phyloP scores from a whole-genome alignment of 257 asterid species.

The Nicotiana obtusifolia region DNA sequence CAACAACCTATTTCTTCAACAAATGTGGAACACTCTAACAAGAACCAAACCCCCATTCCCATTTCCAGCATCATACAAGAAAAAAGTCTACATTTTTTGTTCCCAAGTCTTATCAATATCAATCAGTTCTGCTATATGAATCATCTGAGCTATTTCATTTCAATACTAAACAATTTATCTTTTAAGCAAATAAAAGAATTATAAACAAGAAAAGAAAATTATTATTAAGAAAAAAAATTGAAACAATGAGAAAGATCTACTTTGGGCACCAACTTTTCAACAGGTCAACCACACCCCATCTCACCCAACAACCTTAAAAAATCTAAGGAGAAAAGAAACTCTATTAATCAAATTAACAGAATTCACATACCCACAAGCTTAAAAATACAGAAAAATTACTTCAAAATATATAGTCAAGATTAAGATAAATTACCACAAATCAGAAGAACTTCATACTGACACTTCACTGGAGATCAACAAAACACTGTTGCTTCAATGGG shows the following conservation, averaged over 20 bases:
- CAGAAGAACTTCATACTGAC: neutral
- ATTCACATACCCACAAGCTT: neutral
- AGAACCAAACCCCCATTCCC: neutral
- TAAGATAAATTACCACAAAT: neutral
- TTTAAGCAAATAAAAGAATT: neutral
- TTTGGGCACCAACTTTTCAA: neutral
- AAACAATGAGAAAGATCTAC: neutral
- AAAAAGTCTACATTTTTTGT: neutral
- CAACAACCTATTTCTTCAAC: neutral
- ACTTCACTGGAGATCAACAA: conserved; percentile 2
- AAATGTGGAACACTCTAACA: neutral
- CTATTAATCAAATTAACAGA: neutral
- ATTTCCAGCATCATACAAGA: neutral
- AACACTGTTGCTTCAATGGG: neutral
- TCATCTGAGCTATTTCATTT: neutral
- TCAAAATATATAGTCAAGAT: neutral
- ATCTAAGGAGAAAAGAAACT: neutral
- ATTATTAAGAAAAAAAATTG: too few species aligned
- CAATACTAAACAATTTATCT: neutral
- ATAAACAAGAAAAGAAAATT: too few species aligned
- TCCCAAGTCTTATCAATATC: neutral
- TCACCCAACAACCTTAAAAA: neutral
- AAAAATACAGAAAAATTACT: neutral
- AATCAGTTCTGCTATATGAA: neutral
- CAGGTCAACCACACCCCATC: neutral